Evolutionary conservation across 2,329 filamentous ascomycete species (phyloP).

Genomic region (Fonsecaea pugnacius): DNA sequence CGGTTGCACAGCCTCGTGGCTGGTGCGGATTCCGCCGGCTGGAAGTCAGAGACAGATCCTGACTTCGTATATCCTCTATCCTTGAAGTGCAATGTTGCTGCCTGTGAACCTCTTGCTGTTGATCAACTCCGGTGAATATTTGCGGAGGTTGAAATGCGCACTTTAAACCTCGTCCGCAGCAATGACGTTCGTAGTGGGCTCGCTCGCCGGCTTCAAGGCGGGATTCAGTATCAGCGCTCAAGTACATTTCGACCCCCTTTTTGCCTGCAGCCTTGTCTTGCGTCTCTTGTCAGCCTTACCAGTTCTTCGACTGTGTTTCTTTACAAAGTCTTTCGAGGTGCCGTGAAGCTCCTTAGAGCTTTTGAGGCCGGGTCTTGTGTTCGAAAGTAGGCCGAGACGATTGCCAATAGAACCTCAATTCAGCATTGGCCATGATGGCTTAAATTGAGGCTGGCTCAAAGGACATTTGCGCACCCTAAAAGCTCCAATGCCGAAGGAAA

Average conservation of each 20-base stretch:
- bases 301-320: background rate
- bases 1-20: constrained; percentile 1
- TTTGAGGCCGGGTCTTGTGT: background rate
- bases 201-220: background rate
- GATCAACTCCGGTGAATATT: background rate
- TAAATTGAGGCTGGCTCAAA: background rate
- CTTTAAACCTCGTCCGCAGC: background rate
- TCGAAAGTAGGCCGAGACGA: background rate
- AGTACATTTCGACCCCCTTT: background rate
- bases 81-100: background rate
- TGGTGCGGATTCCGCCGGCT: background rate
- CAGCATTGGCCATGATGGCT: background rate
- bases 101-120: background rate
- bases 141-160: background rate
- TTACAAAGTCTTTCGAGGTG: background rate
- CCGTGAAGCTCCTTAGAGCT: background rate
- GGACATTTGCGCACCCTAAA: background rate
- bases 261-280: constrained; percentile 3
- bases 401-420: background rate
- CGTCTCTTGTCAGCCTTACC: background rate
- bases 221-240: background rate
- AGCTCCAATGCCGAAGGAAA: background rate
- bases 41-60: background rate
- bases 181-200: background rate
- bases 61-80: background rate